Base-by-base conservation (phyloP, 1,139 yeast species). In the Diutina mesorugosa region DNA sequence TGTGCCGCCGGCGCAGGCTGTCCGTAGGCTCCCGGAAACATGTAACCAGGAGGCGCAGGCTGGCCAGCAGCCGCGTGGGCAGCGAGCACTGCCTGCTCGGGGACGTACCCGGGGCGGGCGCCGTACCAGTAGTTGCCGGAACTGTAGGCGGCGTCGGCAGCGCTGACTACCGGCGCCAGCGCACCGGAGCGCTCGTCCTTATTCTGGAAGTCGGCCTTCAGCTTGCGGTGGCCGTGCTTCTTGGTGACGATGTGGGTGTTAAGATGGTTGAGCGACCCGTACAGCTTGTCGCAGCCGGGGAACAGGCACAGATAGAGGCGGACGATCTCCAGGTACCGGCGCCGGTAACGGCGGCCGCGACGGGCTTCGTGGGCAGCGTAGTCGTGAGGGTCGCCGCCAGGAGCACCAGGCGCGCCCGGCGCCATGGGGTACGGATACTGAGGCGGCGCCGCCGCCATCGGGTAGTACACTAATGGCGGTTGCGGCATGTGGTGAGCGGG, bases 221-320 rank as follows among this genome's bases (percentile, higher is more conserved):
- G 73, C 59, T 89, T 79, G 61, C 87, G 79, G 56, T 76, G 77
- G 7, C 95, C 95, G 65, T 87, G 95, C 55, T 78, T 80, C 62
- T 87, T 88, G 65, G 87, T 79, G 4, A 80, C 78, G 26, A 87
- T 84, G 66, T 87, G 95, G 14, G 91, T 87, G 66, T 87, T 87
- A 55, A 87, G 71, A 67, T 87, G 95, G 67, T 87, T 87, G 55
- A 87, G 71, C 28, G 90, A 84, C 1, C 95, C 95, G 66, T 87
- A 87, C 55, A 86, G 82, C 68, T 87, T 87, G 51, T 77, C 71
- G 64, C 95, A 87, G 1, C 79, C 81, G 10, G 79, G 77, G 62
- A 64, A 82, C 55, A 78, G 78, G 66, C 95, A 87, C 55, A 71
- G 73, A 68, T 85, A 87, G 51, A 84, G 71, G 53, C 95, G 74